A percentile compares a stretch with the other conserved stretches of the same genome.
Conservation (phyloP, 306 rosid species). For the Castanopsis chinensis region DNA sequence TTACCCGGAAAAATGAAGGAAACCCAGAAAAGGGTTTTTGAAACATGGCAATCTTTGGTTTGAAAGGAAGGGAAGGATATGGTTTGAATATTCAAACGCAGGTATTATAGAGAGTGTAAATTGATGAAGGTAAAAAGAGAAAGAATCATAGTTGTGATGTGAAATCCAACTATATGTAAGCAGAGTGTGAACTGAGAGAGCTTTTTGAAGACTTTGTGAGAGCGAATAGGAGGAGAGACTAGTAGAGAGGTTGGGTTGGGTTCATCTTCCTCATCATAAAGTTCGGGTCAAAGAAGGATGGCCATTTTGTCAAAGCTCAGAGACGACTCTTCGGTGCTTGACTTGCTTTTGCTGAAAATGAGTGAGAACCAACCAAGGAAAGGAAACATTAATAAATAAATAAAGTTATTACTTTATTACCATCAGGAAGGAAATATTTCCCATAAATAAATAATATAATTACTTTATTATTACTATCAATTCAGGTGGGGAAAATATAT, state of each 20-base stretch:
- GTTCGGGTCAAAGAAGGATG: conserved; percentile 34
- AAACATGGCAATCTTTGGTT: conserved; percentile 11
- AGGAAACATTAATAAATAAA: too few relatives aligned
- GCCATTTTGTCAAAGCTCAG: conserved; percentile 35
- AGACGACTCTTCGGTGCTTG: conserved; percentile 28
- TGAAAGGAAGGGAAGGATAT: not conserved
- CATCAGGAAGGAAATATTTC: too few relatives aligned
- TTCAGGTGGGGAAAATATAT: too few relatives aligned
- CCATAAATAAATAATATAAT: too few relatives aligned
- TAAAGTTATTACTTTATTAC: too few relatives aligned
- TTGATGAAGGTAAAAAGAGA: not conserved
- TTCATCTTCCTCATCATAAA: too few relatives aligned
- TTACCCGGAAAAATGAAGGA: not conserved
- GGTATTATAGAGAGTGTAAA: not conserved
- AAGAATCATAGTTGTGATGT: not conserved
- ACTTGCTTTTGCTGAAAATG: conserved; percentile 11
- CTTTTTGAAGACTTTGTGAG: not conserved
- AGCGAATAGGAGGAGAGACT: not conserved
- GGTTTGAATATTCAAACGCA: not conserved
- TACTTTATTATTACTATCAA: too few relatives aligned
- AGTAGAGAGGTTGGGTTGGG: too few relatives aligned
- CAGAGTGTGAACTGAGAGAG: conserved; percentile 20
- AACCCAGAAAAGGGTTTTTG: conserved; percentile 12
- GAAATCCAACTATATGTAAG: not conserved
- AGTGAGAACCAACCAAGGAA: too few relatives aligned